phyloP scores from a whole-genome alignment of 352 stramenopile species.

The Pythium phragmiticola region DNA sequence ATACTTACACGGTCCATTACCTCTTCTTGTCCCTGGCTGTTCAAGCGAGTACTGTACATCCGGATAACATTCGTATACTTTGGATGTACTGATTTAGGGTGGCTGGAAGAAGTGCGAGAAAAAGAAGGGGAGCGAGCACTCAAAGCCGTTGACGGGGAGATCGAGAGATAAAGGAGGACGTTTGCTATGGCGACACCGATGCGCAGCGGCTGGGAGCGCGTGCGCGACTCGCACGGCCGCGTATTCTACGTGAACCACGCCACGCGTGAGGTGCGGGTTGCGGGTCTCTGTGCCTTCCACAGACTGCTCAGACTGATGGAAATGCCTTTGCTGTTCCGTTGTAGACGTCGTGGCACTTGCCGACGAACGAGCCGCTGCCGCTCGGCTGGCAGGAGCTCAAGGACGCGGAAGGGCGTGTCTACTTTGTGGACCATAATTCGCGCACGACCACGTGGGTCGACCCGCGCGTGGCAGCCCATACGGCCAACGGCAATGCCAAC shows the following conservation, averaged over 20 bases:
- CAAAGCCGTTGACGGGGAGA: neutral
- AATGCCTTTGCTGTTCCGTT: neutral
- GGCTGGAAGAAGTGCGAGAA: neutral
- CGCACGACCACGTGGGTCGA: constrained; percentile 80
- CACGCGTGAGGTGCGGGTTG: constrained; percentile 64
- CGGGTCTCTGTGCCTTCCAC: neutral
- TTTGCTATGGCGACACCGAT: constrained; percentile 16
- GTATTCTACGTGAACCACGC: constrained; percentile 88
- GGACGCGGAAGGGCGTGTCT: constrained; percentile 68
- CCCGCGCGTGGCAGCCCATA: constrained; percentile 43
- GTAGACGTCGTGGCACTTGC: constrained; percentile 81
- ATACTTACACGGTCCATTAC: neutral
- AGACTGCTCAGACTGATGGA: neutral
- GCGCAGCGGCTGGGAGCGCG: constrained; percentile 64
- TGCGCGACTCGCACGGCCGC: constrained; percentile 75
- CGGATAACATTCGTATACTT: constrained; percentile 6
- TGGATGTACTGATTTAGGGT: constrained; percentile 1
- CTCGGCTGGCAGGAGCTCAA: constrained; percentile 80
- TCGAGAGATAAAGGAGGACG: neutral
- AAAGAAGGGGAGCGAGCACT: constrained; percentile 1
- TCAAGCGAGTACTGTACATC: neutral
- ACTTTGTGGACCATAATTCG: constrained; percentile 84
- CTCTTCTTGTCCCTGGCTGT: neutral
- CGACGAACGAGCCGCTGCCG: constrained; percentile 63
- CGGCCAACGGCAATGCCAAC: neutral